Evolutionary conservation across 2,329 filamentous ascomycete species (phyloP), one percentile per base, ranked within the genome.

Genomic region (Exophiala xenobiotica): DNA sequence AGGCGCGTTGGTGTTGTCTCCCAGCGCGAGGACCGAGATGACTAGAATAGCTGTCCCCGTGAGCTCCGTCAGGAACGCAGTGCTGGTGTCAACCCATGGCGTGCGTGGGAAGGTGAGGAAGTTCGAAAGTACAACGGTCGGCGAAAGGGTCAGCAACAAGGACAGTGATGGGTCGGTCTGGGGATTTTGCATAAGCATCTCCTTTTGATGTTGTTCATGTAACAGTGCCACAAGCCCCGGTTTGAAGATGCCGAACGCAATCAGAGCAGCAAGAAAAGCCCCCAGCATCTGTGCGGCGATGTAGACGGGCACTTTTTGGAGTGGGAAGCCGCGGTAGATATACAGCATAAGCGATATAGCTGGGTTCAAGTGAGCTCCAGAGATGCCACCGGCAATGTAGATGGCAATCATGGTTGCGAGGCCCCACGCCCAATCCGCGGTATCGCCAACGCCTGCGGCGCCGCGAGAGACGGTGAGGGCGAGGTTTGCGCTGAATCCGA

Each of bases 301-400:
- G 61, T 81, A 82, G 5, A 74, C 67, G 2, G 74, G 67, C 22
- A 78, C 71, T 64, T 78, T 76, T 8, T 70, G 64, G 57, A 76
- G 74, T 0, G 78, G 79, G 23, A 82, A 79, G 2, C 76, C 76
- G 37, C 77, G 74, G 59, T 71, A 79, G 55, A 76, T 69, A 64
- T 68, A 75, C 9, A 75, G 63, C 65, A 75, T 70, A 3, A 70
- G 62, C 2, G 72, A 74, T 24, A 76, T 67, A 6, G 68, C 64
- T 0, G 73, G 74, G 43, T 75, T 75, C 14, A 76, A 64, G 46
- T 76, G 73, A 2, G 71, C 74, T 46, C 74, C 73, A 3, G 73
- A 75, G 14, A 75, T 69, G 47, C 73, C 74, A 68, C 73, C 73
- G 16, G 70, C 72, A 27, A 76, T 69, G 52, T 75, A 75, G 55